Evolutionary conservation across 2,329 filamentous ascomycete species (phyloP), one percentile per base, ranked within the genome.

Genomic region (Calonectria ilicicola): DNA sequence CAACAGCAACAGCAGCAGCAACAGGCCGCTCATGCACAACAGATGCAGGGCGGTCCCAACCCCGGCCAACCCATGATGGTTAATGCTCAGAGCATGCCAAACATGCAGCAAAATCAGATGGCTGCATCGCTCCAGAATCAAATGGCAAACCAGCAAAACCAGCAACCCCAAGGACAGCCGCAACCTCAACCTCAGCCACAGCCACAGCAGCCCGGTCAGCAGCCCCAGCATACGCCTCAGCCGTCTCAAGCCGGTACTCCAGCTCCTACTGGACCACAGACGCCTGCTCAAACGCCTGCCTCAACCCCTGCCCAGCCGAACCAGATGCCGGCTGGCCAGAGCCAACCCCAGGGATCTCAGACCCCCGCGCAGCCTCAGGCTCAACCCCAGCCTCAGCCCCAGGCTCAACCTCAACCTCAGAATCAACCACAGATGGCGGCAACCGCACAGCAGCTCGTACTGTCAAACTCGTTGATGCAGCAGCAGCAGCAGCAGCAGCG

Each of bases 31-130:
- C 83, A 86, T 51, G 82, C 82, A 51, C 83, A 83, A 74, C 81
- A 84, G 77, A 84, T 83, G 80, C 84, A 84, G 70, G 84, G 82
- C 70, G 85, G 80, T 6, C 85, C 84, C 27, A 84, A 85, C 71
- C 86, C 83, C 27, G 86, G 86, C 23, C 89, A 90, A 73, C 85
- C 82, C 29, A 85, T 85, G 78, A 86, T 84, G 67, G 88, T 90
- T 83, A 87, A 83, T 42, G 82, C 86, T 5, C 88, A 88, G 72
- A 85, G 84, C 67, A 81, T 89, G 72, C 85, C 84, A 64, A 83
- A 79, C 56, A 81, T 88, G 72, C 87, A 87, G 67, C 85, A 86
- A 71, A 84, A 81, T 12, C 84, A 85, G 53, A 80, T 86, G 51
- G 85, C 83, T 38, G 81, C 82, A 12, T 73, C 71, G 40, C 74